Conservation (phyloP, 768 basidiomycete genomes). For the Termitomyces sp. region DNA sequence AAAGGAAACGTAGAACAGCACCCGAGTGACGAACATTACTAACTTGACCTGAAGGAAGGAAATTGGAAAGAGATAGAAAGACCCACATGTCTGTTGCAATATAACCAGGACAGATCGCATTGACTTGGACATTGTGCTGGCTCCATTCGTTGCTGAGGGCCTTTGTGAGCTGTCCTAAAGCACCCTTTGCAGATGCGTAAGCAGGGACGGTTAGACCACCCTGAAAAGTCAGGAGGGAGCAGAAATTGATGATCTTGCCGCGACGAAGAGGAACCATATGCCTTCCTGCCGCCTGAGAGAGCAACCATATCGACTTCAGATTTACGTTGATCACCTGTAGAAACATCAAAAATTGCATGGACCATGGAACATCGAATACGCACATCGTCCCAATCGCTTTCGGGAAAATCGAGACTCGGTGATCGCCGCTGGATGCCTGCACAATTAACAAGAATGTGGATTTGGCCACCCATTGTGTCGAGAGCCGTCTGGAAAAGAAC, state of each 20-base stretch:
- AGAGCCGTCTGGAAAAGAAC: constrained; percentile 38
- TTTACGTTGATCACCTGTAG: constrained; percentile 79
- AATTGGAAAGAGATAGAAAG: neutral
- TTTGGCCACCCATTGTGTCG: constrained; percentile 34
- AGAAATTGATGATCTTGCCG: constrained; percentile 75
- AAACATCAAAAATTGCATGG: neutral
- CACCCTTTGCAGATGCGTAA: constrained; percentile 90
- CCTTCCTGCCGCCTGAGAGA: constrained; percentile 80
- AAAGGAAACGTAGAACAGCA: neutral
- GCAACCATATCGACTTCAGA: constrained; percentile 82
- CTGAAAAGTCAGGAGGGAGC: constrained; percentile 58
- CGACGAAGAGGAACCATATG: constrained; percentile 77
- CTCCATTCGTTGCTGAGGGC: constrained; percentile 95
- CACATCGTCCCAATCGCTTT: constrained; percentile 68
- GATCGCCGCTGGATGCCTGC: constrained; percentile 59
- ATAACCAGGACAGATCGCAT: constrained; percentile 86
- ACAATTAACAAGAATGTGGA: constrained; percentile 69
- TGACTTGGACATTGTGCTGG: constrained; percentile 82
- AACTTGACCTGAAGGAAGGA: neutral
- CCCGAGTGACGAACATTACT: neutral
- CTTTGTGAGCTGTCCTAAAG: constrained; percentile 81
- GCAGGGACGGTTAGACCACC: constrained; percentile 79
- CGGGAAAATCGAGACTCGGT: constrained; percentile 60
- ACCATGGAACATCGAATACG: constrained; percentile 12
- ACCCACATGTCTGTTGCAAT: constrained; percentile 85